Conservation (phyloP, 352 stramenopile genomes). For the Pythium dissimile region DNA sequence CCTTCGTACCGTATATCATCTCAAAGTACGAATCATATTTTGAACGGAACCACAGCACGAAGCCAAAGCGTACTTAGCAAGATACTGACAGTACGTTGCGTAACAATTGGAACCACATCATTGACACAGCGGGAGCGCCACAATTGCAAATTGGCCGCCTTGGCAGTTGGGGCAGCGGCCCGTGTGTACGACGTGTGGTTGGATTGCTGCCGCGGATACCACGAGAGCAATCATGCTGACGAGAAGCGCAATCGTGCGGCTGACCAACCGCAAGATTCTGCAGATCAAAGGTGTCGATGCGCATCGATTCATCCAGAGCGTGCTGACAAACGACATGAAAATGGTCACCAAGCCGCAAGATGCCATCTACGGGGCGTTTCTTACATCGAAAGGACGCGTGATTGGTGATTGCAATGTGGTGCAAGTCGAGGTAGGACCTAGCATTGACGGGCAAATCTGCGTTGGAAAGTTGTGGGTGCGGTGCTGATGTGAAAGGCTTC, state of each 20-base stretch:
- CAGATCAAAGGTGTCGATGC: constrained; percentile 71
- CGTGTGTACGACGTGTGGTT: too few relatives aligned
- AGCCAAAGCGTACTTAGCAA: too few relatives aligned
- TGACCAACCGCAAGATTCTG: constrained; percentile 55
- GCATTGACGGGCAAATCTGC: neutral
- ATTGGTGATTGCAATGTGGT: constrained; percentile 78
- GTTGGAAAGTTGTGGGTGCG: neutral
- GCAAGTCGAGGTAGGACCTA: constrained; percentile 45
- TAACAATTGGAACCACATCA: too few relatives aligned
- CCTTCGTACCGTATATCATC: too few relatives aligned
- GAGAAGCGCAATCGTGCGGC: constrained; percentile 38
- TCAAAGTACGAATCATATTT: too few relatives aligned
- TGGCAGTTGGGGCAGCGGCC: too few relatives aligned
- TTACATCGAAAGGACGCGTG: constrained; percentile 76
- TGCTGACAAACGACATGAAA: constrained; percentile 87
- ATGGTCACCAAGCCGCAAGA: constrained; percentile 40
- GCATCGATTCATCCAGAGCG: constrained; percentile 70
- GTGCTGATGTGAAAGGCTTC: neutral
- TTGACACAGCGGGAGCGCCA: too few relatives aligned
- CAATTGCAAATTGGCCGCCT: too few relatives aligned
- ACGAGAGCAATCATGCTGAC: constrained; percentile 26
- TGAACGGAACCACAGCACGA: too few relatives aligned
- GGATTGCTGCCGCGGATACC: neutral
- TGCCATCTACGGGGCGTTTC: constrained; percentile 73
- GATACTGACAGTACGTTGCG: too few relatives aligned